phyloP scores from a whole-genome alignment of 2,329 filamentous ascomycete species.

The Diaporthe vexans region DNA sequence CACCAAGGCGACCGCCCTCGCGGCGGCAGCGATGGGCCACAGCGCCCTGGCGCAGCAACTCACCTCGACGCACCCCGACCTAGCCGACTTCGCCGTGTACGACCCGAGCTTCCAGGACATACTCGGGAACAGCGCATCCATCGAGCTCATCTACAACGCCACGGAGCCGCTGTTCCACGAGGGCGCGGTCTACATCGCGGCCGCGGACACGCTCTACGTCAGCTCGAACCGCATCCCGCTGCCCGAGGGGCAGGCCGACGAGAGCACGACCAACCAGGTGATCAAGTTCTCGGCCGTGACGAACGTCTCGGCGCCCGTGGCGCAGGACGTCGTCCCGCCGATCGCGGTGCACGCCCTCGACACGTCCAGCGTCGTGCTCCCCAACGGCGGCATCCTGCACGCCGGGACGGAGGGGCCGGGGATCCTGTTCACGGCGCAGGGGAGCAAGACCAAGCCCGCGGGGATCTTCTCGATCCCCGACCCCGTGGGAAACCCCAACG shows the following conservation, averaged over 20 bases:
- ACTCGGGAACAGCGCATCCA: constrained; percentile 35
- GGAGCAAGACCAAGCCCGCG: constrained; percentile 34
- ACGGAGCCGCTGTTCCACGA: constrained; percentile 42
- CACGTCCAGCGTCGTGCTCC: constrained; percentile 29
- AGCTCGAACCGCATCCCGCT: constrained; percentile 42
- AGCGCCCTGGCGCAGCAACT: constrained; percentile 19
- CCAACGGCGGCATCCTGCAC: constrained; percentile 36
- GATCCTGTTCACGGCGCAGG: constrained; percentile 41
- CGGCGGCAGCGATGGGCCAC: constrained; percentile 20
- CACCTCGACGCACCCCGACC: constrained; percentile 34
- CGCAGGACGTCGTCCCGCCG: background rate
- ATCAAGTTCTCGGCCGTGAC: constrained; percentile 37
- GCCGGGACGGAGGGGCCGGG: background rate
- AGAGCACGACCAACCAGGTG: constrained; percentile 38
- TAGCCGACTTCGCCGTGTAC: constrained; percentile 38
- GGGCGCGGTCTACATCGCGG: constrained; percentile 34
- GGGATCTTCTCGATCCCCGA: constrained; percentile 41
- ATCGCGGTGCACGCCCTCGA: constrained; percentile 32
- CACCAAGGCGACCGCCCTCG: constrained; percentile 8
- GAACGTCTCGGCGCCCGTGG: constrained; percentile 31
- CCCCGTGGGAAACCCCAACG: constrained; percentile 42
- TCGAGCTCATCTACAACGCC: constrained; percentile 40
- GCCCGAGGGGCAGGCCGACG: constrained; percentile 33
- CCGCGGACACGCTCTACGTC: constrained; percentile 35
- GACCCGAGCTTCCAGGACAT: constrained; percentile 37